Conservation (phyloP, 2,329 filamentous ascomycete genomes). For the Aspergillus texensis region DNA sequence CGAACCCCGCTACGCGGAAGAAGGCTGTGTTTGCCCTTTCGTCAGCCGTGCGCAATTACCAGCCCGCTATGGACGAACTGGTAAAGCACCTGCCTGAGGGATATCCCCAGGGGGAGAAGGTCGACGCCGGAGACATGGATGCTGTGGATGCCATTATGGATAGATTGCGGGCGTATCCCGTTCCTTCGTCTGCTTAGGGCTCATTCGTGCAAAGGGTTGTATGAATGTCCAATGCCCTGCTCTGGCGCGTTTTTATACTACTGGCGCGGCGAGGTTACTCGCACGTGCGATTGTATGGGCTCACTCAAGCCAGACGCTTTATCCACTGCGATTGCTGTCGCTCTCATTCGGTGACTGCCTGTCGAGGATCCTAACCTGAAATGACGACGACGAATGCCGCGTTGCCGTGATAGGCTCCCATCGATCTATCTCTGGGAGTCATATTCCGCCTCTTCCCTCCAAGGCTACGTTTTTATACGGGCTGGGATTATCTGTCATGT, state of each 20-base stretch:
- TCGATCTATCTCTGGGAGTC: background rate
- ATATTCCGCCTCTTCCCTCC: background rate
- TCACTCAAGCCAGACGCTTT: background rate
- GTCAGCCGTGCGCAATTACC: slow-evolving; percentile 83
- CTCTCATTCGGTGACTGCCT: background rate
- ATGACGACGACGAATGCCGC: background rate
- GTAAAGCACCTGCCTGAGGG: slow-evolving; percentile 68
- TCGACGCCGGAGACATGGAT: slow-evolving; percentile 89
- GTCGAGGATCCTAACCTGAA: background rate
- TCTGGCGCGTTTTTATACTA: background rate
- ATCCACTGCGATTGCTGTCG: background rate
- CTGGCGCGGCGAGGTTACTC: background rate
- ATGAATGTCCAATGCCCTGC: background rate
- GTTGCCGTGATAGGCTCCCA: background rate
- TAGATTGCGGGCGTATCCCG: slow-evolving; percentile 58
- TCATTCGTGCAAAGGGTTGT: background rate
- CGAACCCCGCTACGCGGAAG: slow-evolving; percentile 68
- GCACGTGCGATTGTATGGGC: background rate
- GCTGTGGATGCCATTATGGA: slow-evolving; percentile 75
- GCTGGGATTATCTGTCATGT: background rate
- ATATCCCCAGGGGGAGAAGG: slow-evolving; percentile 58
- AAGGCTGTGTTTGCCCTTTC: slow-evolving; percentile 92
- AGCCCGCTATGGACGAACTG: slow-evolving; percentile 68
- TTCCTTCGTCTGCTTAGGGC: slow-evolving; percentile 30
- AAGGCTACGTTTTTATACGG: background rate